Evolutionary conservation across 2,329 filamentous ascomycete species (phyloP), one percentile per base, ranked within the genome.

Genomic region (Neofusicoccum cordaticola): DNA sequence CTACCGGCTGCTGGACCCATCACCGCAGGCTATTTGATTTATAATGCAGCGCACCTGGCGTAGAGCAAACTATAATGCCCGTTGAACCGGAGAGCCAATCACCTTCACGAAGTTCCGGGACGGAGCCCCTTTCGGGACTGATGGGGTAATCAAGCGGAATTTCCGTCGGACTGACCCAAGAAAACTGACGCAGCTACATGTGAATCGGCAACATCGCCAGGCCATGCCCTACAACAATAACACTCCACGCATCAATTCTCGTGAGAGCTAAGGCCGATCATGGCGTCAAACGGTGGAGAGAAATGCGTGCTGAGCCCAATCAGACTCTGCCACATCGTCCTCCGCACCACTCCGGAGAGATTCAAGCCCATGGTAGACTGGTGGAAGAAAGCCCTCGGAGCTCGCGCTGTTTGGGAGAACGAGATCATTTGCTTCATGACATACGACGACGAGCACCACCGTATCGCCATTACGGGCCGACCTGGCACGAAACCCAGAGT

Each of bases 361-460:
- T 69, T 74, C 56, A 58, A 69, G 44, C 37, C 66, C 17, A 74
- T 81, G 73, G 63, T 74, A 1, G 66, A 72, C 3, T 82, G 75
- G 66, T 81, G 80, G 68, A 70, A 70, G 48, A 70, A 67, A 2
- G 76, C 80, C 57, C 73, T 81, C 5, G 74, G 76, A 50, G 80
- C 73, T 4, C 68, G 65, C 5, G 64, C 74, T 5, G 65, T 68
- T 31, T 69, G 68, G 65, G 67, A 73, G 39, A 73, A 67, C 51
- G 67, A 71, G 3, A 27, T 17, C 27, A 17, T 45, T 15, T 44
- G 75, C 0, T 83, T 82, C 66, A 66, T 83, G 35, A 72, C 73
- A 8, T 83, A 80, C 72, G 81, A 83, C 68, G 71, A 80, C 0
- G 81, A 82, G 68, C 81, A 83, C 67, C 81, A 83, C 68, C 80